phyloP scores from a whole-genome alignment of 768 basidiomycete species.

The Naganishia kalamii region DNA sequence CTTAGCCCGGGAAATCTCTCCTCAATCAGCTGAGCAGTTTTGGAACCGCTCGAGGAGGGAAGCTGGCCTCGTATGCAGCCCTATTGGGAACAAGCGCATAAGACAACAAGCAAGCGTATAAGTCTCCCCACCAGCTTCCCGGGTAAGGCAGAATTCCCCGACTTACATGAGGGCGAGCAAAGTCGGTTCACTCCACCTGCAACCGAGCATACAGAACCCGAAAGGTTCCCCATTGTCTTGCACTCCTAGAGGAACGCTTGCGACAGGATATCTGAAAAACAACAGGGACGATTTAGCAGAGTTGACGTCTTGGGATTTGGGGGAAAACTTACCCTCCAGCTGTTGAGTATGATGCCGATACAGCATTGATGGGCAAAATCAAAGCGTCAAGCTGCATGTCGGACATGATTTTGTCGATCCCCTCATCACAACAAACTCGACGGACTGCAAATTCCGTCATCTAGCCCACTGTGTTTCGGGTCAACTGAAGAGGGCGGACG shows the following conservation, averaged over 20 bases:
- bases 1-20: too few relatives aligned
- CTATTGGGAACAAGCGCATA: not conserved
- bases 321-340: not conserved
- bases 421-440: not conserved
- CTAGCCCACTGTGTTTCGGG: too few relatives aligned
- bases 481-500: too few relatives aligned
- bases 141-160: not conserved
- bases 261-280: not conserved
- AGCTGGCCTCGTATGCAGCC: not conserved
- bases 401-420: not conserved
- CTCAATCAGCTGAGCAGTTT: not conserved
- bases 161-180: constrained; percentile 5
- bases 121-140: too few relatives aligned
- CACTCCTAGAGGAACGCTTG: not conserved
- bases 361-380: not conserved
- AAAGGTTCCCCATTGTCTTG: constrained; percentile 1
- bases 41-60: not conserved
- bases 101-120: not conserved
- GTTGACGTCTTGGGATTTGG: not conserved
- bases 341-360: not conserved
- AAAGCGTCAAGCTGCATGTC: not conserved
- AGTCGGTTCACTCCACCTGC: not conserved
- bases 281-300: too few relatives aligned
- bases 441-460: not conserved
- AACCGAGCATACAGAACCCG: not conserved